Evolutionary conservation across 1,284 basidiomycete genomes (phyloP), one percentile per base, ranked within the genome.

Genomic region (Mycosarcoma mackinlayi): DNA sequence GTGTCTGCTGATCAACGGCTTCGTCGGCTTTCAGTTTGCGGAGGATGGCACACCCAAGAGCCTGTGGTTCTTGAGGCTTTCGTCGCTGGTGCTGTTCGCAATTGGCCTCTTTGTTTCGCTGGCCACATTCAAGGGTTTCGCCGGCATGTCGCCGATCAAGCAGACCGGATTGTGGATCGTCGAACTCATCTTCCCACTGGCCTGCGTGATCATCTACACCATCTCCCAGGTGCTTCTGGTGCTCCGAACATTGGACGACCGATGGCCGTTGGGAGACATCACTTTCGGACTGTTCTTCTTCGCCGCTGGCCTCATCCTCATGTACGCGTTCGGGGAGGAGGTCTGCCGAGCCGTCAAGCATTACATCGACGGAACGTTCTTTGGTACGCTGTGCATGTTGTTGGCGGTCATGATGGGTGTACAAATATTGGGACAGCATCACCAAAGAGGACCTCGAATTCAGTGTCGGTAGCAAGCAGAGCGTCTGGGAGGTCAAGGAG

Each of bases 361-460:
- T 84, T 97, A 97, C 85, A 93, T 97, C 79, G 93, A 95, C 77
- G 93, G 94, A 1, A 86, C 95, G 19, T 97, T 97, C 88, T 96
- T 98, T 88, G 94, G 93, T 85, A 90, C 92, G 30, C 87, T 98
- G 24, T 98, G 94, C 85, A 91, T 94, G 85, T 88, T 99, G 46
- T 87, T 98, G 35, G 91, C 91, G 76, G 94, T 98, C 50, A 99
- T 99, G 95, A 98, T 98, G 95, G n/a, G 91, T 98, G 42, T 98
- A 98, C 88, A 98, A 98, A 77, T 84, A 75, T 73, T 98, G 94
- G 93, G 94, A 98, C 83, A 91, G 90, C 75, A 97, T 98, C 83
- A 98, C 95, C 56, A 94, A 87, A 78, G 95, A 98, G 85, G 95
- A 98, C 79, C 89, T 98, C 59, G 96, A 98, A 84, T 98, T 98